Conservation (phyloP, 208 protist species). For the Blastocrithidia nonstop region DNA sequence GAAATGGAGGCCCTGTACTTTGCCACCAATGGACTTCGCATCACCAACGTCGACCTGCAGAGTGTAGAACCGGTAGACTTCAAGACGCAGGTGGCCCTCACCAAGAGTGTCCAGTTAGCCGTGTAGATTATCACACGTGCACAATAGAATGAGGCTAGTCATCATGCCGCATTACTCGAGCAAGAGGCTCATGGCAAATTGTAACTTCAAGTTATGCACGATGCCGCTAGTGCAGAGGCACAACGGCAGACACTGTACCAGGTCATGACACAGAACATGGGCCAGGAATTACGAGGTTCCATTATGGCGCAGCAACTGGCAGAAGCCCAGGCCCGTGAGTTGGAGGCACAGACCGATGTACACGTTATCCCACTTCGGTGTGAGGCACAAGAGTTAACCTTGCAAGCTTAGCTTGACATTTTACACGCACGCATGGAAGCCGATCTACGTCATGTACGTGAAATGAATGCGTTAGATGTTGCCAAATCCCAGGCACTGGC, state of each 20-base stretch:
- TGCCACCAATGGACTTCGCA: constrained; percentile 73
- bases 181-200: constrained; percentile 52
- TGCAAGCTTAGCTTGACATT: constrained; percentile 22
- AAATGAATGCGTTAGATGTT: constrained; percentile 11
- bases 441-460: constrained; percentile 23
- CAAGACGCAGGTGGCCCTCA: constrained; percentile 68
- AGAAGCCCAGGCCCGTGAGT: constrained; percentile 60
- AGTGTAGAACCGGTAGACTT: constrained; percentile 86
- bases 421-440: constrained; percentile 21
- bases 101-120: constrained; percentile 82
- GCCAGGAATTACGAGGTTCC: too few species aligned
- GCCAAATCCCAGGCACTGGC: constrained; percentile 16
- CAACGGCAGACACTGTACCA: constrained; percentile 39
- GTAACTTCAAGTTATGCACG: constrained; percentile 60
- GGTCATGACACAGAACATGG: constrained; percentile 45
- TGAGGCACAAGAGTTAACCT: constrained; percentile 41
- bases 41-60: constrained; percentile 91
- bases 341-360: constrained; percentile 78
- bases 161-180: constrained; percentile 60
- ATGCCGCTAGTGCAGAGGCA: constrained; percentile 38
- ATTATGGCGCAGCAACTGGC: too few species aligned
- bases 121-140: constrained; percentile 85
- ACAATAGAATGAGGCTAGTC: constrained; percentile 75
- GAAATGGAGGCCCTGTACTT: constrained; percentile 51
- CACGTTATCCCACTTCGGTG: constrained; percentile 58